Percentiles rank a stretch among this genome's conserved stretches.
These are phyloP conservation scores for Termitomyces heimii DNA, from an alignment of 768 basidiomycete species.

Conservation along the genomic window DNA sequence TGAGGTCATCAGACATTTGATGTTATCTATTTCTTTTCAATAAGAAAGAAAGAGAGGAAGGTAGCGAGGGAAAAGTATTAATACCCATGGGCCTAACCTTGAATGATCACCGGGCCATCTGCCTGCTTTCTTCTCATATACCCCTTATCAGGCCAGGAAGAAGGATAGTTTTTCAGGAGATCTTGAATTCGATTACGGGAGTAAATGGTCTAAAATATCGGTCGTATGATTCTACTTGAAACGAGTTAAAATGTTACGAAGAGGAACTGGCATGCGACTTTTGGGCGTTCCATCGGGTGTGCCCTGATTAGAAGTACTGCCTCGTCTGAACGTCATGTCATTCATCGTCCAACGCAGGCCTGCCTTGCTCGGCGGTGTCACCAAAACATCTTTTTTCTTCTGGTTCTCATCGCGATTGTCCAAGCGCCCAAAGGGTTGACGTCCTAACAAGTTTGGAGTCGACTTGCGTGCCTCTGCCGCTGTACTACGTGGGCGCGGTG, in stretches of 20 bases:
- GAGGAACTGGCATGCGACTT: constrained; percentile 39
- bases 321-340: constrained; percentile 27
- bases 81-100: not conserved
- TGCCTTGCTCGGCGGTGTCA: constrained; percentile 14
- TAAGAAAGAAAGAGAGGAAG: not conserved
- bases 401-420: constrained; percentile 13
- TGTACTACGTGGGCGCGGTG: constrained; percentile 7
- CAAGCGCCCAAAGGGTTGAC: constrained; percentile 27
- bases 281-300: constrained; percentile 19
- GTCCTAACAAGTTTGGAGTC: constrained; percentile 17
- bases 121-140: not conserved
- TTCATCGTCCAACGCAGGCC: constrained; percentile 24
- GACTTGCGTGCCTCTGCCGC: constrained; percentile 7
- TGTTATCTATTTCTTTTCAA: not conserved
- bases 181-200: no score
- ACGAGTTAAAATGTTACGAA: constrained; percentile 40
- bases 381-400: constrained; percentile 10
- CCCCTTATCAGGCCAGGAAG: not conserved
- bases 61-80: not conserved
- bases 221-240: constrained; percentile 27
- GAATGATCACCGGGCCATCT: not conserved
- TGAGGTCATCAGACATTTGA: not conserved
- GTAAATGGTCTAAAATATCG: not conserved
- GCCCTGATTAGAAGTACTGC: constrained; percentile 11
- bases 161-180: not conserved